Evolutionary conservation across 208 protist genomes (phyloP).

Genomic region (Leptomonas seymouri): DNA sequence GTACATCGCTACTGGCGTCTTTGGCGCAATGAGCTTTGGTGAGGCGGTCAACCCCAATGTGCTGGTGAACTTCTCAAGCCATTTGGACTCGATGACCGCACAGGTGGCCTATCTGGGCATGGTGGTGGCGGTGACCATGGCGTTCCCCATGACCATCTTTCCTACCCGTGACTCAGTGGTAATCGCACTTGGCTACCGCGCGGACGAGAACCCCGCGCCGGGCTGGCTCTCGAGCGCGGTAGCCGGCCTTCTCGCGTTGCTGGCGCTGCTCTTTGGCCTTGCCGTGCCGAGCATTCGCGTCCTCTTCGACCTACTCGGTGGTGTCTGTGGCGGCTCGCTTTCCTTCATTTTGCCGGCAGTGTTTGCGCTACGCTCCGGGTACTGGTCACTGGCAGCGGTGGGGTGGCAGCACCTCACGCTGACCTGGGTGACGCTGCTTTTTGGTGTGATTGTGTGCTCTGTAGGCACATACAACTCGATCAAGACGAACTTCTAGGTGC

Average conservation of each 20-base stretch:
- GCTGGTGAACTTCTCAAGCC: constrained; percentile 68
- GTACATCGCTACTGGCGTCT: constrained; percentile 70
- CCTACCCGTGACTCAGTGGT: constrained; percentile 76
- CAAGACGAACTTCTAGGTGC: constrained; percentile 39
- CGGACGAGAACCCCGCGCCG: constrained; percentile 37
- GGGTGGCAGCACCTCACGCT: constrained; percentile 39
- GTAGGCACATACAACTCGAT: constrained; percentile 61
- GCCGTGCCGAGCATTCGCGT: constrained; percentile 77
- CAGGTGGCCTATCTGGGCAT: constrained; percentile 72
- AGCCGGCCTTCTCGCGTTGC: constrained; percentile 53
- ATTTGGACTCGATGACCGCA: constrained; percentile 52
- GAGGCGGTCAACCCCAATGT: constrained; percentile 65
- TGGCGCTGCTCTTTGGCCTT: constrained; percentile 65
- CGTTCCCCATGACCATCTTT: constrained; percentile 87
- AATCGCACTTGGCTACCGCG: constrained; percentile 58
- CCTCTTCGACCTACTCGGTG: constrained; percentile 80
- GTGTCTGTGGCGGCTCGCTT: constrained; percentile 68
- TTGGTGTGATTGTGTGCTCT: constrained; percentile 54
- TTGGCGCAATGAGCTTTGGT: constrained; percentile 71
- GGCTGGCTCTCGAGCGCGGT: constrained; percentile 45
- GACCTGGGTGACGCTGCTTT: constrained; percentile 47
- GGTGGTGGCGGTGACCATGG: constrained; percentile 74
- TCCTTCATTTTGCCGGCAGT: constrained; percentile 78
- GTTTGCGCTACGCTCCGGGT: constrained; percentile 62
- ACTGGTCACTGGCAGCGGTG: constrained; percentile 45